Conservation (phyloP, 139 green algal genomes). For the Desmodesmus armatus region DNA sequence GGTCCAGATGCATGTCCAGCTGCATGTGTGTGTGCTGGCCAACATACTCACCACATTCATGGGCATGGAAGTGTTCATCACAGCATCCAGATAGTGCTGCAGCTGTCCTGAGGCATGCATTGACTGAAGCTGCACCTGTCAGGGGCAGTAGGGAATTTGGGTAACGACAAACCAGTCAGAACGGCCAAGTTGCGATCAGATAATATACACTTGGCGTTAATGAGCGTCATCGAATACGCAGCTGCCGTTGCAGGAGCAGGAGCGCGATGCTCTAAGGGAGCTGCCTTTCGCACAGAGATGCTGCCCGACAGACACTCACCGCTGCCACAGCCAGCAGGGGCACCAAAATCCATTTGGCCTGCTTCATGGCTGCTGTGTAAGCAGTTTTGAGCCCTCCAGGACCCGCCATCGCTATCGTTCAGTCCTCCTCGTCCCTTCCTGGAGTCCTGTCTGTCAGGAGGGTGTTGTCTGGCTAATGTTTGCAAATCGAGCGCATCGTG, state of each 20-base stretch:
- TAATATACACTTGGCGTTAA: neutral
- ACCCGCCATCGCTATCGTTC: no score
- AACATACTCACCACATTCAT: slow-evolving; percentile 85
- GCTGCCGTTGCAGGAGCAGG: neutral
- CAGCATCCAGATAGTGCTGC: slow-evolving; percentile 64
- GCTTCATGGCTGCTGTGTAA: no score
- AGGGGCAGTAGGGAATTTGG: no score
- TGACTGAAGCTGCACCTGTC: slow-evolving; percentile 81
- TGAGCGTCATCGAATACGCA: no score
- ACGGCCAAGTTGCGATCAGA: neutral
- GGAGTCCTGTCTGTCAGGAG: no score
- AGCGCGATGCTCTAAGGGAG: neutral
- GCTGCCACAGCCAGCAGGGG: neutral
- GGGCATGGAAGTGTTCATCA: slow-evolving; percentile 81
- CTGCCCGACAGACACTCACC: neutral
- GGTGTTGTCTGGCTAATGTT: no score
- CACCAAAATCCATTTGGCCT: neutral
- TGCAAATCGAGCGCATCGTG: no score
- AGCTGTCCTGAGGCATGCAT: slow-evolving; percentile 83
- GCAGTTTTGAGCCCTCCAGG: no score
- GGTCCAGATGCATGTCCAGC: no score
- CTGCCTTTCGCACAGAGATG: neutral
- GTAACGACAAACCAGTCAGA: no score
- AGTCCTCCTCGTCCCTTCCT: no score
- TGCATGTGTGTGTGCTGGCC: no score